A percentile compares a stretch with the other conserved stretches of the same genome.
Evolutionary conservation across 768 basidiomycete species (phyloP).

Genomic region (Roridomyces roridus): DNA sequence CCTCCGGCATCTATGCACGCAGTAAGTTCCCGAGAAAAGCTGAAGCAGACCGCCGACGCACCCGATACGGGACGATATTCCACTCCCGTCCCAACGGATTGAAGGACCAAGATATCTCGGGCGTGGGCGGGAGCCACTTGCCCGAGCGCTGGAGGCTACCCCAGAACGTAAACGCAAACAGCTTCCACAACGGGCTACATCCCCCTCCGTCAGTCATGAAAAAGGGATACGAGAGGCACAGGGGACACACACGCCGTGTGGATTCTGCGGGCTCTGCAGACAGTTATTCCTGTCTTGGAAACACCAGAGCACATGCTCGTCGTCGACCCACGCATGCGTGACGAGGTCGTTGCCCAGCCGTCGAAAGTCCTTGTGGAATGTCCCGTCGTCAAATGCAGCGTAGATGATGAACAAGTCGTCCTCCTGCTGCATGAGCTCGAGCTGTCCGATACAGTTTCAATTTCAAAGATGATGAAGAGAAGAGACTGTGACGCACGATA

Average conservation of each 20-base stretch:
- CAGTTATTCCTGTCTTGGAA: constrained; percentile 10
- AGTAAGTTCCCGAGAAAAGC: no score
- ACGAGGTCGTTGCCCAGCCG: constrained; percentile 15
- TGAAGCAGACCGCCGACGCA: background rate
- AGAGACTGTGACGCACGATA: background rate
- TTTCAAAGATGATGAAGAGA: no score
- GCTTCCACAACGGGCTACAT: constrained; percentile 14
- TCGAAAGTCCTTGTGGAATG: constrained; percentile 14
- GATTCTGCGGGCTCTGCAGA: constrained; percentile 16
- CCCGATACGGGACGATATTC: constrained; percentile 20
- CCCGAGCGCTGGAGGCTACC: constrained; percentile 12
- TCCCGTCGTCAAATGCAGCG: constrained; percentile 2
- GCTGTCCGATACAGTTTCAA: background rate
- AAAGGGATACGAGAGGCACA: background rate
- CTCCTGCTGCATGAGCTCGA: constrained; percentile 10
- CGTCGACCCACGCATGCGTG: constrained; percentile 18
- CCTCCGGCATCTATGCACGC: constrained; percentile 16
- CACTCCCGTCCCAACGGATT: constrained; percentile 21
- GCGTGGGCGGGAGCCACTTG: background rate
- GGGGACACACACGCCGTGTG: constrained; percentile 14
- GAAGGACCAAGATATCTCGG: constrained; percentile 16
- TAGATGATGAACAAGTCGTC: constrained; percentile 20
- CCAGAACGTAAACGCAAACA: constrained; percentile 23
- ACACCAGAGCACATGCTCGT: constrained; percentile 21
- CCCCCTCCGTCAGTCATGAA: no score